Conservation (phyloP, 2,329 filamentous ascomycete genomes). For the Aspergillus sp. region DNA sequence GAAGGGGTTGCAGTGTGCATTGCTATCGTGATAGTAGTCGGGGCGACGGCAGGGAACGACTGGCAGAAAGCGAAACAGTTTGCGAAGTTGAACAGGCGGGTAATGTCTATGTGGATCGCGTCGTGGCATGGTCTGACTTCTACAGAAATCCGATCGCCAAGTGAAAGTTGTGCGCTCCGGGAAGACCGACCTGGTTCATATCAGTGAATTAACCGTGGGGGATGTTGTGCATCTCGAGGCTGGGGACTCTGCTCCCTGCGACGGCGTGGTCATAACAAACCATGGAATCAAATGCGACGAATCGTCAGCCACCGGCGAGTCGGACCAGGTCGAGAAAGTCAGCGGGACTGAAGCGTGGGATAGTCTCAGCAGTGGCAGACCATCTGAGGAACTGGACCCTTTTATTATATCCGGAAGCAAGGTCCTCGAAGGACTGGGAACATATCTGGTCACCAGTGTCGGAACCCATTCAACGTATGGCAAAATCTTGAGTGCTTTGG, state of each 20-base stretch:
- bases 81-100: conserved; percentile 68
- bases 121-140: not conserved
- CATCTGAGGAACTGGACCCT: conserved; percentile 49
- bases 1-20: conserved; percentile 74
- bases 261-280: conserved; percentile 64
- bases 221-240: conserved; percentile 65
- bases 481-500: conserved; percentile 71
- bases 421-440: conserved; percentile 68
- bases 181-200: conserved; percentile 58
- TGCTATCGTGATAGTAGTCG: conserved; percentile 71
- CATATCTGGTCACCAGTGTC: conserved; percentile 70
- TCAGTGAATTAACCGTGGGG: conserved; percentile 63
- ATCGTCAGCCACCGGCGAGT: conserved; percentile 68
- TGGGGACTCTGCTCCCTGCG: conserved; percentile 65
- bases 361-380: conserved; percentile 36
- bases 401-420: conserved; percentile 76
- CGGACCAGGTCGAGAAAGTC: conserved; percentile 62
- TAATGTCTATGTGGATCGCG: conserved; percentile 54
- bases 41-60: conserved; percentile 70
- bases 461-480: conserved; percentile 71
- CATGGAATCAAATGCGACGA: conserved; percentile 67
- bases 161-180: conserved; percentile 64
- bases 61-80: conserved; percentile 78
- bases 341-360: conserved; percentile 48
- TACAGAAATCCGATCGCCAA: conserved; percentile 57